Conservation (phyloP, 1,139 yeast genomes). For the Taphrina confusa region DNA sequence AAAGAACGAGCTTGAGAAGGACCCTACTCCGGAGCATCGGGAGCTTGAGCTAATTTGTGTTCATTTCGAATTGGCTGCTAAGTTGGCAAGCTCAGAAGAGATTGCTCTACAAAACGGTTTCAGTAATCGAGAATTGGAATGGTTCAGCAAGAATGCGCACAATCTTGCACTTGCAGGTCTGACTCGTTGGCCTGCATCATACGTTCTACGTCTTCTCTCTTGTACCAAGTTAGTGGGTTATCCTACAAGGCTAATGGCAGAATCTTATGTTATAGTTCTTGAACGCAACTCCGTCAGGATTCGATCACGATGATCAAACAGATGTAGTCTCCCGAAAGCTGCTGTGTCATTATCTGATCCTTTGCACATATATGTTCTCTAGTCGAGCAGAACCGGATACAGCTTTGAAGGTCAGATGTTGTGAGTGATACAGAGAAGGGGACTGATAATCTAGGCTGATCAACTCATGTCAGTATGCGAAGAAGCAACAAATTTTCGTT, state of each 20-base stretch:
- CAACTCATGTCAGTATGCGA: neutral
- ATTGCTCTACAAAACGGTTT: slow-evolving; percentile 18
- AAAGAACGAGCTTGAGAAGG: slow-evolving; percentile 24
- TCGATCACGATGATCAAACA: neutral
- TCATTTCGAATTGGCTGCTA: slow-evolving; percentile 36
- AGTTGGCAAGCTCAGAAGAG: neutral
- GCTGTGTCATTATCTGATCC: neutral
- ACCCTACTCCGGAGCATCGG: neutral
- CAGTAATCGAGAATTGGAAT: slow-evolving; percentile 35
- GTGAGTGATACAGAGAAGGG: neutral
- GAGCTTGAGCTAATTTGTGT: slow-evolving; percentile 33
- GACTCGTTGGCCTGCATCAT: neutral
- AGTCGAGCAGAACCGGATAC: neutral
- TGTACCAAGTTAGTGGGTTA: neutral
- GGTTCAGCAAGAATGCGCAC: slow-evolving; percentile 40
- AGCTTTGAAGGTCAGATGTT: neutral
- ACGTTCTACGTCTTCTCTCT: neutral
- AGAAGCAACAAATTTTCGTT: neutral
- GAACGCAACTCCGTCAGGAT: neutral
- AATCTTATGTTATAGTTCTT: neutral
- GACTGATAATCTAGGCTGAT: neutral
- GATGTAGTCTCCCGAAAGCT: neutral
- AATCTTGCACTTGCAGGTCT: slow-evolving; percentile 36
- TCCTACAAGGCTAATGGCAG: neutral
- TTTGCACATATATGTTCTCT: neutral